These are phyloP conservation scores for Cryptococcus hybrid DNA, from an alignment of 1,284 basidiomycete genomes.

Conservation along the genomic window DNA sequence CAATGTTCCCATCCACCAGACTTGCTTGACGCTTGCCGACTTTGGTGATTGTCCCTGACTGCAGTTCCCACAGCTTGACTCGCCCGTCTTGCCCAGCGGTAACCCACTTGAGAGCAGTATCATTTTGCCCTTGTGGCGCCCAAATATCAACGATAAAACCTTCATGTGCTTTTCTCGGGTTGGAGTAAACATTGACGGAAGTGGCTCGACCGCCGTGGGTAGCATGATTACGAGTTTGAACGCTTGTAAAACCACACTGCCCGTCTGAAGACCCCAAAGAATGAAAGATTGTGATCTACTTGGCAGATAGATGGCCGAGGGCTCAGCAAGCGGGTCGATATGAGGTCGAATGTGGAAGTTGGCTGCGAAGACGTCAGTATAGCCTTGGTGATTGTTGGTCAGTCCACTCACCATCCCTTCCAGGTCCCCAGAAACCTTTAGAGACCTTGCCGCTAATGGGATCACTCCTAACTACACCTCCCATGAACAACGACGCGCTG, in stretches of 20 bases:
- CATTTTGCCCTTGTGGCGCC: slow-evolving; percentile 14
- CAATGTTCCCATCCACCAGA: slow-evolving; percentile 12
- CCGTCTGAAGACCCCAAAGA: slow-evolving; percentile 43
- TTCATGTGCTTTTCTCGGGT: slow-evolving; percentile 4
- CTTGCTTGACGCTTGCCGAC: slow-evolving; percentile 22
- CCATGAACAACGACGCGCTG: slow-evolving; percentile 34
- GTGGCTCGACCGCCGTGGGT: slow-evolving; percentile 36
- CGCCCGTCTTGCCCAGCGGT: slow-evolving; percentile 43
- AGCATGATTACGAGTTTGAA: slow-evolving; percentile 33
- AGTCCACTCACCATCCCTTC: slow-evolving; percentile 22
- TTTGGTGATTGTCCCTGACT: slow-evolving; percentile 1
- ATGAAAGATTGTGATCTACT: slow-evolving; percentile 31
- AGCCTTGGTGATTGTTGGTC: slow-evolving; percentile 5
- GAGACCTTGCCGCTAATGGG: slow-evolving; percentile 45
- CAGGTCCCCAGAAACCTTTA: slow-evolving; percentile 48
- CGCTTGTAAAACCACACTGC: slow-evolving; percentile 36
- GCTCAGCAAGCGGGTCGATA: slow-evolving; percentile 23
- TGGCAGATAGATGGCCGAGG: slow-evolving; percentile 33
- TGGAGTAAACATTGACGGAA: slow-evolving; percentile 33
- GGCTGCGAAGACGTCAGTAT: slow-evolving; percentile 8
- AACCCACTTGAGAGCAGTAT: slow-evolving; percentile 31
- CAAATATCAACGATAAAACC: slow-evolving; percentile 35
- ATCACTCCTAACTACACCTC: slow-evolving; percentile 42
- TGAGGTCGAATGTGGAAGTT: slow-evolving; percentile 43
- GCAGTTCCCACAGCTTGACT: slow-evolving; percentile 45